These are phyloP conservation scores for Pleurotus djamor DNA, from an alignment of 768 basidiomycete species.

Conservation along the genomic window DNA sequence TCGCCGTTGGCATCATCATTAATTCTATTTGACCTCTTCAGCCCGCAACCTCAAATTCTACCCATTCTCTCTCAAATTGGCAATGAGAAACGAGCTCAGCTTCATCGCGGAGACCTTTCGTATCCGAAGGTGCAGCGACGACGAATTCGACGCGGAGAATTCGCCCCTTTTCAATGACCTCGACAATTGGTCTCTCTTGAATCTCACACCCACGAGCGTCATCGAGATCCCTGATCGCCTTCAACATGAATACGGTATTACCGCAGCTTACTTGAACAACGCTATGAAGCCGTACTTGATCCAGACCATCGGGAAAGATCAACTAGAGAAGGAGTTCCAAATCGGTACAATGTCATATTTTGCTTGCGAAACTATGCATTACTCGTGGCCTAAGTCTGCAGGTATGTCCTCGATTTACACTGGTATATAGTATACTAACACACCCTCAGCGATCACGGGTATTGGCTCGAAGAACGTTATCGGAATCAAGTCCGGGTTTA, in stretches of 20 bases:
- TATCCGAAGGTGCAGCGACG: conserved; percentile 21
- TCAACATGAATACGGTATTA: conserved; percentile 27
- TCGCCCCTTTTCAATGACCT: conserved; percentile 24
- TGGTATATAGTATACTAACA: neutral
- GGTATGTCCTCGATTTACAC: conserved; percentile 23
- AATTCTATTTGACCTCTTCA: conserved; percentile 11
- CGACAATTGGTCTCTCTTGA: conserved; percentile 38
- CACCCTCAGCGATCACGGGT: conserved; percentile 33
- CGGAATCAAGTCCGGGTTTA: conserved; percentile 28
- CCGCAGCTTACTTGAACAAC: conserved; percentile 24
- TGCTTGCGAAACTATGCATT: conserved; percentile 32
- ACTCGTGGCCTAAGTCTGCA: conserved; percentile 47
- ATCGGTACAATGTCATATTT: conserved; percentile 20
- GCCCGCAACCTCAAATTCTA: conserved; percentile 49
- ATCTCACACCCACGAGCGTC: conserved; percentile 27
- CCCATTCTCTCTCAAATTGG: conserved; percentile 31
- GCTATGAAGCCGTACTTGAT: conserved; percentile 27
- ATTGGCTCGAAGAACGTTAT: conserved; percentile 37
- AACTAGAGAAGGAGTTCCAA: conserved; percentile 18
- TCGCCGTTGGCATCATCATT: conserved; percentile 24
- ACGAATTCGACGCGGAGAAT: neutral
- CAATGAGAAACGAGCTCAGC: conserved; percentile 25
- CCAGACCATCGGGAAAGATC: conserved; percentile 33
- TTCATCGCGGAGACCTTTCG: conserved; percentile 29
- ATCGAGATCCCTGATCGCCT: conserved; percentile 34